These are phyloP conservation scores for Nannochloropsis granulata DNA, from an alignment of 108 stramenopile species.

Conservation along the genomic window DNA sequence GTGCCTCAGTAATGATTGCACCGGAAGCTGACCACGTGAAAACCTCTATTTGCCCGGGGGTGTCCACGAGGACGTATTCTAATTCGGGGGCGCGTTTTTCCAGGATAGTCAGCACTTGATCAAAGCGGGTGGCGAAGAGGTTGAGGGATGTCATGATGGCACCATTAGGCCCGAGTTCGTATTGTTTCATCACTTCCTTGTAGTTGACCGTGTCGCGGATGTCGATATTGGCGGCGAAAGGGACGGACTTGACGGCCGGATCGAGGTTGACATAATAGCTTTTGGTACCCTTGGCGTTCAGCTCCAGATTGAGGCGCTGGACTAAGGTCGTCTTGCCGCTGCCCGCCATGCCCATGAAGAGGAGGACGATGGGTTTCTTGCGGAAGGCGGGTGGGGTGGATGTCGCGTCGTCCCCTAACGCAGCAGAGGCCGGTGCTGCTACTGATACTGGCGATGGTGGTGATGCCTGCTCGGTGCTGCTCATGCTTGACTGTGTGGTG, in stretches of 20 bases:
- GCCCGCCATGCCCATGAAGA: constrained; percentile 39
- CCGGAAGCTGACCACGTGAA: constrained; percentile 99
- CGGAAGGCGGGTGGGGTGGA: not conserved
- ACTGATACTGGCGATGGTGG: too few relatives aligned
- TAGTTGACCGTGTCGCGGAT: constrained; percentile 98
- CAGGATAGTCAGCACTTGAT: constrained; percentile 82
- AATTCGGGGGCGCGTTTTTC: constrained; percentile 53
- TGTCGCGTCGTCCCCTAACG: not conserved
- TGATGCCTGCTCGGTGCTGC: too few relatives aligned
- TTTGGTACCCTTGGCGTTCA: constrained; percentile 5
- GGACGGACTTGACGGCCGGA: constrained; percentile 77
- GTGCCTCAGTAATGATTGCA: constrained; percentile 72
- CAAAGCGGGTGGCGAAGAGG: constrained; percentile 94
- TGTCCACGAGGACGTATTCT: constrained; percentile 79
- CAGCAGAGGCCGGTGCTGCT: too few relatives aligned
- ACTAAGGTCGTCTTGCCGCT: constrained; percentile 40
- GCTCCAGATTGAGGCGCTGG: constrained; percentile 29
- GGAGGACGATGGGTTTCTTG: constrained; percentile 18
- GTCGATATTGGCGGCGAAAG: constrained; percentile 87
- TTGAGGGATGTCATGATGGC: constrained; percentile 95
- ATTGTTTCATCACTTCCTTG: constrained; percentile 90
- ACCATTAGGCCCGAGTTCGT: constrained; percentile 95
- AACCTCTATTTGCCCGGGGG: constrained; percentile 98
- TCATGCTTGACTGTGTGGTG: too few relatives aligned
- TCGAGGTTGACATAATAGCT: constrained; percentile 88